A percentile compares a stretch with the other conserved stretches of the same genome.
Evolutionary conservation across 2,329 filamentous ascomycete species (phyloP).

Genomic region (Ceratocystis destructans): DNA sequence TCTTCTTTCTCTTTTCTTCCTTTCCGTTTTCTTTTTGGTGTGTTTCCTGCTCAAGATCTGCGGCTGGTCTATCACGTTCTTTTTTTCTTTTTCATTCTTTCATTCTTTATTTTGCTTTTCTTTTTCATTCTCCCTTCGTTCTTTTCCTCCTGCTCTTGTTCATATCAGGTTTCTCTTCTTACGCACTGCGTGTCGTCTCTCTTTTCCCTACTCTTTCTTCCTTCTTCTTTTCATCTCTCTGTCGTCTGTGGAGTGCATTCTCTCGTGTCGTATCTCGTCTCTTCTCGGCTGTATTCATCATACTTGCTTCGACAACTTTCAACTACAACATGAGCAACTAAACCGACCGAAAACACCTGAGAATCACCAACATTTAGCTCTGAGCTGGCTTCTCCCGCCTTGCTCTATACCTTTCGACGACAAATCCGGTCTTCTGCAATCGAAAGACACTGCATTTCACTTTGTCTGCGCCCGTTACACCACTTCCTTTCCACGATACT

Average conservation of each 20-base stretch:
- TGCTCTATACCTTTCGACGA: neutral
- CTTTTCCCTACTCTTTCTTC: neutral
- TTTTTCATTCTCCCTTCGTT: neutral
- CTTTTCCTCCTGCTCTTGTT: neutral
- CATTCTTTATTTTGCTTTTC: slow-evolving; percentile 9
- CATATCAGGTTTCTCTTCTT: neutral
- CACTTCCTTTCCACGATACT: neutral
- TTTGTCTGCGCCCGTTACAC: neutral
- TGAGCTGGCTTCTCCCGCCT: neutral
- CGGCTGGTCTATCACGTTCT: neutral
- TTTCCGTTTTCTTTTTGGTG: neutral
- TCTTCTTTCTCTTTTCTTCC: neutral
- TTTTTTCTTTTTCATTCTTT: neutral
- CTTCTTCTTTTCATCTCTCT: neutral
- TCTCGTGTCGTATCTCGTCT: neutral
- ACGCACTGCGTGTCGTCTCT: neutral
- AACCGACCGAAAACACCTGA: neutral
- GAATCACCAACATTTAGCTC: neutral
- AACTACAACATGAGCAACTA: neutral
- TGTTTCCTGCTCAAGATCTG: neutral
- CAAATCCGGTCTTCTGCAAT: neutral
- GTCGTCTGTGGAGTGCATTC: slow-evolving; percentile 1
- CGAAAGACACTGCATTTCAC: neutral
- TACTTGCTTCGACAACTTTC: slow-evolving; percentile 4
- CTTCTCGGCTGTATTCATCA: neutral